Percentiles rank a stretch among this genome's conserved stretches.
phyloP scores from a whole-genome alignment of 345 rosid species.

The Rhizophora apiculata region DNA sequence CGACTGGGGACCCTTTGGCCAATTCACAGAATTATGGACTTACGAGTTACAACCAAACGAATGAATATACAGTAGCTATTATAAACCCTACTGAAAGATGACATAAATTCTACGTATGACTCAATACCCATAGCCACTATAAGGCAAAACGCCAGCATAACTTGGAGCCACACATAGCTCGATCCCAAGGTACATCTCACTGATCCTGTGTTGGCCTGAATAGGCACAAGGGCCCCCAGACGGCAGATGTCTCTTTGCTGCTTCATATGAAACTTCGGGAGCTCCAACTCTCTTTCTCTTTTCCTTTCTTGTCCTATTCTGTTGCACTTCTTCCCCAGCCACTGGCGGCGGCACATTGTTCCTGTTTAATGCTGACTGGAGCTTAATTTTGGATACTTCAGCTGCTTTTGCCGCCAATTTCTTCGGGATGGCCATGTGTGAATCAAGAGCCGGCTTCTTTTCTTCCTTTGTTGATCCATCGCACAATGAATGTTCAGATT shows the following conservation, averaged over 20 bases:
- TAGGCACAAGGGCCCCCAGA: constrained; percentile 57
- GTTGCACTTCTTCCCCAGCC: constrained; percentile 28
- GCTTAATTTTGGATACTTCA: constrained; percentile 53
- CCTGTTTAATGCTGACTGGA: constrained; percentile 64
- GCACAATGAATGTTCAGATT: not conserved
- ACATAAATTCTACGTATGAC: too few relatives aligned
- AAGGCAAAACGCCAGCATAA: constrained; percentile 52
- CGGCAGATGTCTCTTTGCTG: constrained; percentile 68
- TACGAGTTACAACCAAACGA: too few relatives aligned
- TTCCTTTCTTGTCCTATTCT: constrained; percentile 59
- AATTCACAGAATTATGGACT: too few relatives aligned
- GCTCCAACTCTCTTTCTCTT: constrained; percentile 55
- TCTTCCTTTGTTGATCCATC: too few relatives aligned
- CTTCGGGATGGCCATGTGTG: too few relatives aligned
- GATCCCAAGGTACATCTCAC: constrained; percentile 71
- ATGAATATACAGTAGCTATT: too few relatives aligned
- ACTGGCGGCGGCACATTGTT: constrained; percentile 22
- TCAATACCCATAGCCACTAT: constrained; percentile 44
- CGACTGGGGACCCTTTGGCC: too few relatives aligned
- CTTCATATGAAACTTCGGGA: constrained; percentile 10
- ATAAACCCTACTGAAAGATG: too few relatives aligned
- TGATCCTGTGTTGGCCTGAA: constrained; percentile 55
- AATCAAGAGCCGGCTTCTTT: too few relatives aligned
- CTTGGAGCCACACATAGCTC: constrained; percentile 47
- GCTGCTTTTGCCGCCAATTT: too few relatives aligned